Conservation (phyloP, 176 grass and related monocot genomes). For the Avena atlantica region DNA sequence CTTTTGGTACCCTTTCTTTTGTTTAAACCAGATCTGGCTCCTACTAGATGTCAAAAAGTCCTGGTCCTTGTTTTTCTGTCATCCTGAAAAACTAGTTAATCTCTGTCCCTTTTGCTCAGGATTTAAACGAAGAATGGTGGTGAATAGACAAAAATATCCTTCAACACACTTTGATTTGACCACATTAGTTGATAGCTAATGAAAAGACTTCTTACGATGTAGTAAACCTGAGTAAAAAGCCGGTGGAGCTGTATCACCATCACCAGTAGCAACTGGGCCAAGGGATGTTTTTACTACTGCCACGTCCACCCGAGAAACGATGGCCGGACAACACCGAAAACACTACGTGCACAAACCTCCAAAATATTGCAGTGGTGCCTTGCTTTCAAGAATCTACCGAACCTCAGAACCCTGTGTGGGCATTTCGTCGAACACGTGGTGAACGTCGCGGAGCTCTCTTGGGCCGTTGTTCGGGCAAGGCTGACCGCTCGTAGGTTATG, state of each 20-base stretch:
- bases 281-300: not conserved
- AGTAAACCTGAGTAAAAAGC: not conserved
- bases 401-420: not conserved
- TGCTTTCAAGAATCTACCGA: not conserved
- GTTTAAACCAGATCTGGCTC: conserved; percentile 11
- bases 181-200: not conserved
- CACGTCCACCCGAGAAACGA: not conserved
- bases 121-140: not conserved
- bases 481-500: not conserved
- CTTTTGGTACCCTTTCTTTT: conserved; percentile 10
- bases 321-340: not conserved
- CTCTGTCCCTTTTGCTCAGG: not conserved
- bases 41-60: not conserved
- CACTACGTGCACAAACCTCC: not conserved
- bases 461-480: not conserved
- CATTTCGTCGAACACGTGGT: conserved; percentile 43
- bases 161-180: not conserved
- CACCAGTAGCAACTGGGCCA: not conserved
- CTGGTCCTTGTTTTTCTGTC: not conserved
- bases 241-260: not conserved
- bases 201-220: not conserved
- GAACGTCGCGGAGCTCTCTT: not conserved
- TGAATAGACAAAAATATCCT: not conserved
- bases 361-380: not conserved
- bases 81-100: not conserved